These are phyloP conservation scores for Colletotrichum australisinense DNA, from an alignment of 2,329 filamentous ascomycete genomes.

Conservation along the genomic window DNA sequence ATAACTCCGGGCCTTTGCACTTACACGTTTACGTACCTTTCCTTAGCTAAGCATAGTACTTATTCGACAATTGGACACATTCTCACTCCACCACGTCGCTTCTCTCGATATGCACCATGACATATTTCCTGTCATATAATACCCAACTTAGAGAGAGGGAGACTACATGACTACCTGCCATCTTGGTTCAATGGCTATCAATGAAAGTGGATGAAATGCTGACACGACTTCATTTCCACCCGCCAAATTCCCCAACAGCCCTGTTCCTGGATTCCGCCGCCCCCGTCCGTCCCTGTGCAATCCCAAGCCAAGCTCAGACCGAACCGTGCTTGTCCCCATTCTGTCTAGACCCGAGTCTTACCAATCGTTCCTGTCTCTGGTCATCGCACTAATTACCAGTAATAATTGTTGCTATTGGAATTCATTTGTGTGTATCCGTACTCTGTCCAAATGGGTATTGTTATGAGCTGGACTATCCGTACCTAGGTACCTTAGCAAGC, in stretches of 20 bases:
- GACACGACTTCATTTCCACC: conserved; percentile 30
- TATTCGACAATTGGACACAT: not conserved
- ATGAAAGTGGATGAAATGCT: not conserved
- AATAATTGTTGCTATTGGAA: not conserved
- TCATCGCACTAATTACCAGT: not conserved
- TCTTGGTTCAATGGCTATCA: not conserved
- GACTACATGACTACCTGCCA: not conserved
- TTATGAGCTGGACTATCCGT: too few species aligned
- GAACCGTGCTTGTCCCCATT: not conserved
- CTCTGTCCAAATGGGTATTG: too few species aligned
- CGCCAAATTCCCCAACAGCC: conserved; percentile 23
- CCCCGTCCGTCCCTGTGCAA: conserved; percentile 8
- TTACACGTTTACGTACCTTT: too few species aligned
- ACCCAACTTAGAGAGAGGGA: too few species aligned
- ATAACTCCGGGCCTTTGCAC: not conserved
- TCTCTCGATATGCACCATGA: not conserved
- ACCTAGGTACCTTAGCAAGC: too few species aligned
- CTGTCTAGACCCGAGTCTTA: conserved; percentile 16
- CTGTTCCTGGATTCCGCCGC: conserved; percentile 34
- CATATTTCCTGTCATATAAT: not conserved
- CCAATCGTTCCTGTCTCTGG: not conserved
- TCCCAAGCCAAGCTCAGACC: not conserved
- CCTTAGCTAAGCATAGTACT: too few species aligned
- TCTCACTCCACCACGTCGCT: not conserved
- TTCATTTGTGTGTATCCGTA: not conserved